Evolutionary conservation across 345 rosid species (phyloP), one percentile per base, ranked within the genome.

Genomic region (Clarkia xantiana): DNA sequence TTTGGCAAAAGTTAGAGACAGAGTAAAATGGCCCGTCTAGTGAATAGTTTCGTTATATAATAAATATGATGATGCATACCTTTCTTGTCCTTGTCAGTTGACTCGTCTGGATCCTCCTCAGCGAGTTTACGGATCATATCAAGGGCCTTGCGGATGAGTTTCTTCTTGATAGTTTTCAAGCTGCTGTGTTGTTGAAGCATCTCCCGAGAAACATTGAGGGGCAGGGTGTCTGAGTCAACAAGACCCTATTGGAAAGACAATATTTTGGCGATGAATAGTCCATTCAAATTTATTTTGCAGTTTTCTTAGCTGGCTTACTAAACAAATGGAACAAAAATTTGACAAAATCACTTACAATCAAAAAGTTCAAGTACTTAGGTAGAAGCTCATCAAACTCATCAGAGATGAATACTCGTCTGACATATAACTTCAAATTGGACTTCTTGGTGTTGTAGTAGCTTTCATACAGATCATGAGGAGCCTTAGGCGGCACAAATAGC

Each of bases 171-270:
- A 57, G 96, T 91, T 72, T 84, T 91, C 67, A 91, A 75, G 66
- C 96, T 91, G 68, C 84, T 75, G 62, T 91, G 95, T 52, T 80
- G 87, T 75, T 91, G 94, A 63, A 86, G 96, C 98, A 91, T 91
- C 74, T 91, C 98, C 59, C 96, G 69, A 25, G 96, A 91, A 41
- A 91, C 98, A 57, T 86, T 91, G 44, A 84, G 85, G 14, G 94
- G 96, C 57, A 91, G 67, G 16, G 96, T 81, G 64, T 86, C 96
- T 2, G 96, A 91, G 74, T 91, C 98, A 67, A 91, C 93, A 39
- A 91, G 94, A 70, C 98, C 98, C 98, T 91, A 81, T 9, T 11
- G 9, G 16, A 15, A 18, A 43, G 51, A 29, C 14, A 16, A 2
- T 49, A 9, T 18, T 23, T 6, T 36, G 9, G 48, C 46, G 14